Percentiles rank a stretch among this genome's conserved stretches.
phyloP scores from a whole-genome alignment of 2,329 filamentous ascomycete genomes.

The Didymellaceae sp. region DNA sequence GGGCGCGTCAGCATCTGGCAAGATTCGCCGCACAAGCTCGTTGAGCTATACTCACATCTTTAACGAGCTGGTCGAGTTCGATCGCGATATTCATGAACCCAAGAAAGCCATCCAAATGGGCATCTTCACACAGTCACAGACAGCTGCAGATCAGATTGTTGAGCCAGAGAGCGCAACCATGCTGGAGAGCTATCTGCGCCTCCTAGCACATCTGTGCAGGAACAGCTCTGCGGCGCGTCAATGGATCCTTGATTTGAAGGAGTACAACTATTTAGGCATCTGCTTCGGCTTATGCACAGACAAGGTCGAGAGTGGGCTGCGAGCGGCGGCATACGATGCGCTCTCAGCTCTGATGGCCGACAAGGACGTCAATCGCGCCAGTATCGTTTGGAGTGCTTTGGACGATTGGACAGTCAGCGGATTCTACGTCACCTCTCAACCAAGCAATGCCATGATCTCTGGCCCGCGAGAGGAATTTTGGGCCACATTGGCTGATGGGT shows the following conservation, averaged over 20 bases:
- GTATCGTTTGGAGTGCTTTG: slow-evolving; percentile 78
- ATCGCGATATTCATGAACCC: slow-evolving; percentile 77
- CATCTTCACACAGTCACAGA: slow-evolving; percentile 52
- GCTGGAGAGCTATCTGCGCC: slow-evolving; percentile 89
- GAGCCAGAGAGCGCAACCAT: slow-evolving; percentile 96
- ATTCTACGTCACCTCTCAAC: slow-evolving; percentile 44
- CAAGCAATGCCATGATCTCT: slow-evolving; percentile 30
- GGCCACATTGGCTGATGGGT: slow-evolving; percentile 75
- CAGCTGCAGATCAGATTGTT: slow-evolving; percentile 64
- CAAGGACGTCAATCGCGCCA: slow-evolving; percentile 71
- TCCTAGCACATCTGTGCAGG: slow-evolving; percentile 81
- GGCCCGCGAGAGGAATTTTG: slow-evolving; percentile 60
- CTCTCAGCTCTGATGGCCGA: slow-evolving; percentile 76
- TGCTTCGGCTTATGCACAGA: slow-evolving; percentile 82
- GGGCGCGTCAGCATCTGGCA: slow-evolving; percentile 69
- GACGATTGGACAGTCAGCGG: slow-evolving; percentile 73
- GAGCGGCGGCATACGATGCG: slow-evolving; percentile 83
- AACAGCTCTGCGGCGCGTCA: slow-evolving; percentile 75
- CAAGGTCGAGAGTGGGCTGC: slow-evolving; percentile 75
- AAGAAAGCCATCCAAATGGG: slow-evolving; percentile 67
- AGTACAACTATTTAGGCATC: slow-evolving; percentile 73
- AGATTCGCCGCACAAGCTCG: slow-evolving; percentile 81
- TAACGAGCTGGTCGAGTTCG: slow-evolving; percentile 85
- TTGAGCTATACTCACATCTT: slow-evolving; percentile 95
- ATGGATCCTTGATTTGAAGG: slow-evolving; percentile 73